Evolutionary conservation across 192 early-diverging fungal species (phyloP).

Genomic region (Chytriomyces confervae): DNA sequence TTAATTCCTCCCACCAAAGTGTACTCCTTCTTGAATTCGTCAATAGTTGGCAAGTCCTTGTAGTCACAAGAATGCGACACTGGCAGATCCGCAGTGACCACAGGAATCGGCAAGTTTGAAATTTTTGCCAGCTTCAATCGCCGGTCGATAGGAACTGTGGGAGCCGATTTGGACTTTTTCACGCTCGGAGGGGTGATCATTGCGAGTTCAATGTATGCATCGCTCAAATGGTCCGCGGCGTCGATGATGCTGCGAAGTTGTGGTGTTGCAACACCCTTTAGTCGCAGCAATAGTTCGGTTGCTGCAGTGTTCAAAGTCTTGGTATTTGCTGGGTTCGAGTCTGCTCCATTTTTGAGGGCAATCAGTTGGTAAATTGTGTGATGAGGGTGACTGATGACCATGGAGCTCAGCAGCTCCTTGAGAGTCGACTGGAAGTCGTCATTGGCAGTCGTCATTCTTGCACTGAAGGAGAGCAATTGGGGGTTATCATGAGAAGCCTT

Average conservation of each 20-base stretch:
- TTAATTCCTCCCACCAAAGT: constrained; percentile 54
- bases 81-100: constrained; percentile 44
- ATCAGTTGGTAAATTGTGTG: constrained; percentile 55
- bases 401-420: constrained; percentile 27
- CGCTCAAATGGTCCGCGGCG: constrained; percentile 43
- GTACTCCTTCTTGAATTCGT: constrained; percentile 41
- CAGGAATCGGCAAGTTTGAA: constrained; percentile 40
- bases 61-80: constrained; percentile 39
- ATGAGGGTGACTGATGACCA: constrained; percentile 51
- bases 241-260: constrained; percentile 39
- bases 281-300: constrained; percentile 25
- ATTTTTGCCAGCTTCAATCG: constrained; percentile 32
- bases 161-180: constrained; percentile 7
- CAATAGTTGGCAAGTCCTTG: constrained; percentile 40
- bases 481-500: neutral
- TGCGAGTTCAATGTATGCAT: constrained; percentile 56
- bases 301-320: constrained; percentile 38
- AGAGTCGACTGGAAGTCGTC: constrained; percentile 44
- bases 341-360: constrained; percentile 53
- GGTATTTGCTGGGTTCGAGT: constrained; percentile 12
- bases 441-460: constrained; percentile 44
- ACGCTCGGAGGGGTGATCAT: constrained; percentile 14
- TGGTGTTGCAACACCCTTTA: constrained; percentile 12
- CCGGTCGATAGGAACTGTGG: constrained; percentile 28
- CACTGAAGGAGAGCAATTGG: constrained; percentile 25